These are phyloP conservation scores for Mallotus nudiflorus DNA, from an alignment of 345 rosid genomes.

Conservation along the genomic window DNA sequence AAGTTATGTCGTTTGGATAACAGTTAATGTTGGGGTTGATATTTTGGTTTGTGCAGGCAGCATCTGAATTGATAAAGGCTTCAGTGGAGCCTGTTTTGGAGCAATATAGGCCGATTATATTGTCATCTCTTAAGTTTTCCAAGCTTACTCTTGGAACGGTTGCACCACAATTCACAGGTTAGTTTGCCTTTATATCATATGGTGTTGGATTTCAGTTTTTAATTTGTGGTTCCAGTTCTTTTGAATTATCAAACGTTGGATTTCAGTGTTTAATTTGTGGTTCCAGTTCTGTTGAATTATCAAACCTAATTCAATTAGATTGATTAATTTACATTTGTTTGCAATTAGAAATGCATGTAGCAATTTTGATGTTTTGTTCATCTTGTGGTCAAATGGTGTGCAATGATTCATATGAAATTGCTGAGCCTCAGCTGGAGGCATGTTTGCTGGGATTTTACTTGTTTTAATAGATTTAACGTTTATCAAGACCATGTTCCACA, in stretches of 20 bases:
- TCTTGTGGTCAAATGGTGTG: not conserved
- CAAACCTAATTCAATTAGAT: too few species aligned
- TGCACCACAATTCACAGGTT: slow-evolving; percentile 99
- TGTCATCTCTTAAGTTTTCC: slow-evolving; percentile 88
- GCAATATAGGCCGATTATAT: slow-evolving; percentile 86
- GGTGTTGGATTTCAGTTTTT: not conserved
- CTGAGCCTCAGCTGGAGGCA: not conserved
- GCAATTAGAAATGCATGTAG: not conserved
- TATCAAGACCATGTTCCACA: not conserved
- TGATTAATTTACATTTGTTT: too few species aligned
- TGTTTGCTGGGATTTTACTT: not conserved
- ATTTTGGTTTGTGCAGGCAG: slow-evolving; percentile 59
- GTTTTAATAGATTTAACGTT: not conserved
- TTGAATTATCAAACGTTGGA: not conserved
- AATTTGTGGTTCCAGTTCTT: not conserved
- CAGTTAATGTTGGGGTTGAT: not conserved
- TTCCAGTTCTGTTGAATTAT: not conserved
- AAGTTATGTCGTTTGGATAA: not conserved
- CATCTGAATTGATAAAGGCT: slow-evolving; percentile 85
- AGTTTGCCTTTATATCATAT: slow-evolving; percentile 20
- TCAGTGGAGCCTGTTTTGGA: slow-evolving; percentile 92
- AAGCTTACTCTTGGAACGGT: slow-evolving; percentile 96
- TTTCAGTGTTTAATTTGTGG: not conserved
- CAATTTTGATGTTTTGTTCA: not conserved
- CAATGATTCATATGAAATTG: not conserved